Conservation (phyloP, 78 protist species). For the Speleostelium caveatum region DNA sequence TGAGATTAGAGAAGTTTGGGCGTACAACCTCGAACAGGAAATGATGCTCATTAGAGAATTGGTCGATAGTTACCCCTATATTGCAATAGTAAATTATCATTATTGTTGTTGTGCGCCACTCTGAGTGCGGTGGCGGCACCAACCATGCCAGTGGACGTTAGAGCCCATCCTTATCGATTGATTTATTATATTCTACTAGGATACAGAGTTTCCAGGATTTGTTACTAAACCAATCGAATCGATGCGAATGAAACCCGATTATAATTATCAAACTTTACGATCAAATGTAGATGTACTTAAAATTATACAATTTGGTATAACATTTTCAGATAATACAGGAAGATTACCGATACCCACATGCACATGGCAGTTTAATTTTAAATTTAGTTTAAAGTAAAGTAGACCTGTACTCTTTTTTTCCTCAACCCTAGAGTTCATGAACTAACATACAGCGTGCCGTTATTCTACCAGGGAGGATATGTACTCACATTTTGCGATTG, state of each 20-base stretch:
- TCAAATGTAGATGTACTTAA: constrained; percentile 96
- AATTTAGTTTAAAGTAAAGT: constrained; percentile 87
- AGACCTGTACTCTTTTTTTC: background rate
- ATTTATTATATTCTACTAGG: constrained; percentile 76
- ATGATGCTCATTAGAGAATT: constrained; percentile 86
- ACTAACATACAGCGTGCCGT: background rate
- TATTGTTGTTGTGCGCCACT: background rate
- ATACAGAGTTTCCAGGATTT: constrained; percentile 99
- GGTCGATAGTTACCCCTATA: constrained; percentile 90
- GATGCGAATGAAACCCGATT: constrained; percentile 83
- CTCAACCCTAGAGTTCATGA: background rate
- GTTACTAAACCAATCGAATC: constrained; percentile 95
- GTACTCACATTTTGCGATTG: constrained; percentile 97
- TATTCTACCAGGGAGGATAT: constrained; percentile 82
- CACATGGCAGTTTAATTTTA: constrained; percentile 99
- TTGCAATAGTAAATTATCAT: constrained; percentile 97
- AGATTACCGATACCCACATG: constrained; percentile 84
- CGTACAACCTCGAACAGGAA: constrained; percentile 87
- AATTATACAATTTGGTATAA: constrained; percentile 98
- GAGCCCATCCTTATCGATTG: too few relatives aligned
- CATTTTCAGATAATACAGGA: constrained; percentile 94
- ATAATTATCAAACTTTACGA: constrained; percentile 92
- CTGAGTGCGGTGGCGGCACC: background rate
- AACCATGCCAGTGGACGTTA: background rate
- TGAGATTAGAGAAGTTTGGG: constrained; percentile 93